Percentiles rank a stretch among this genome's conserved stretches.
These are phyloP conservation scores for Juncus effusus DNA, from an alignment of 176 grass and related monocot species.

Conservation along the genomic window DNA sequence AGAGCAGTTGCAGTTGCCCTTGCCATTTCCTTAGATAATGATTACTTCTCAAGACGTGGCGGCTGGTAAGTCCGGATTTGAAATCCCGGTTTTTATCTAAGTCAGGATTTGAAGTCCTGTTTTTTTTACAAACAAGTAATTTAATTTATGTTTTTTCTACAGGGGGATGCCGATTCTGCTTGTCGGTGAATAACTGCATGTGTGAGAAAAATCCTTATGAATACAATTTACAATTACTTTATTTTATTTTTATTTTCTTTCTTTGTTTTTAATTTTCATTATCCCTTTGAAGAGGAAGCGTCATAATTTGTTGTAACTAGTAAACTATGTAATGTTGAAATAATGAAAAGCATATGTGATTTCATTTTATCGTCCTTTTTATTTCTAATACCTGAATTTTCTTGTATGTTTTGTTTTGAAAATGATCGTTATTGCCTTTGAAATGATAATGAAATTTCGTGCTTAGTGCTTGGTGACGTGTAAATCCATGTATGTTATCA, in stretches of 20 bases:
- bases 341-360: too few relatives aligned
- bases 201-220: background rate
- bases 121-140: background rate
- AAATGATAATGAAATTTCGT: too few relatives aligned
- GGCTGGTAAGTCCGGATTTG: conserved; percentile 54
- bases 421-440: too few relatives aligned
- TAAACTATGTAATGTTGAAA: too few relatives aligned
- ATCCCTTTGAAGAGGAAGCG: background rate
- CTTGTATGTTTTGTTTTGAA: too few relatives aligned
- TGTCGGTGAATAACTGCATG: conserved; percentile 49
- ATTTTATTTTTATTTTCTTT: conserved; percentile 1
- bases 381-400: too few relatives aligned
- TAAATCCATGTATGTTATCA: too few relatives aligned
- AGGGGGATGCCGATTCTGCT: conserved; percentile 89
- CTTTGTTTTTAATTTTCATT: background rate
- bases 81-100: conserved; percentile 1
- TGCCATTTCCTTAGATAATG: conserved; percentile 69
- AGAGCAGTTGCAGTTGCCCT: conserved; percentile 83
- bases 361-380: too few relatives aligned
- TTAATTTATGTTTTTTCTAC: conserved; percentile 27
- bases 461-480: too few relatives aligned
- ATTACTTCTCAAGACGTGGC: conserved; percentile 84
- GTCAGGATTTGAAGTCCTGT: conserved; percentile 15
- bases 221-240: background rate
- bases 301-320: too few relatives aligned